Percentiles rank a stretch among this genome's conserved stretches.
Evolutionary conservation across 352 stramenopile genomes (phyloP).

Genomic region (Globisporangium yorkense): DNA sequence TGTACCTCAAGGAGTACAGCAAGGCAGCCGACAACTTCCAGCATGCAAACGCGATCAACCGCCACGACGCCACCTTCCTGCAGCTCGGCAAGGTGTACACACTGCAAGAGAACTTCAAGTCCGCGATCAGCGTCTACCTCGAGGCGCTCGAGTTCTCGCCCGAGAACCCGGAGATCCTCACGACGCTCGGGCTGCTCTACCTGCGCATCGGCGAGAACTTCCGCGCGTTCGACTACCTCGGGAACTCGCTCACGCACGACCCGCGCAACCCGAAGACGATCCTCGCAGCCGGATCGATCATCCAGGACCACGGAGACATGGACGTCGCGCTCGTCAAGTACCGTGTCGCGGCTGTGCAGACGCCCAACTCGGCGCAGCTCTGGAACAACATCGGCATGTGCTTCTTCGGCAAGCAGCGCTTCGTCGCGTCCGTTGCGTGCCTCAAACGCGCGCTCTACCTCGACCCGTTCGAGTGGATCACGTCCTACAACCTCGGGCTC

Average conservation of each 20-base stretch:
- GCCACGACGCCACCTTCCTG: constrained; percentile 90
- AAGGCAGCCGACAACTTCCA: constrained; percentile 86
- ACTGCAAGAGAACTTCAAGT: constrained; percentile 78
- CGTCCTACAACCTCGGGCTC: constrained; percentile 92
- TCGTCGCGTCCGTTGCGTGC: constrained; percentile 83
- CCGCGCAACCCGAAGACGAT: constrained; percentile 89
- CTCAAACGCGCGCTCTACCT: constrained; percentile 91
- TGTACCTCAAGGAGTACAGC: constrained; percentile 91
- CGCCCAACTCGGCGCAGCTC: constrained; percentile 88
- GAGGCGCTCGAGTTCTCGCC: constrained; percentile 92
- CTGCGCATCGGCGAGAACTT: constrained; percentile 88
- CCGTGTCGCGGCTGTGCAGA: constrained; percentile 87
- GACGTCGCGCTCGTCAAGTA: constrained; percentile 95
- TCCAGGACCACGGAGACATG: constrained; percentile 92
- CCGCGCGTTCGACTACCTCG: constrained; percentile 92
- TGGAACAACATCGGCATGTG: constrained; percentile 97
- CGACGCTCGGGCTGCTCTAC: constrained; percentile 88
- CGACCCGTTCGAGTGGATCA: constrained; percentile 95
- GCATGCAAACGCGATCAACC: constrained; percentile 87
- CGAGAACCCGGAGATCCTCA: constrained; percentile 90
- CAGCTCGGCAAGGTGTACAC: constrained; percentile 88
- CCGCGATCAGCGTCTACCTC: constrained; percentile 85
- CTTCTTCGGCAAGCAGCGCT: constrained; percentile 91
- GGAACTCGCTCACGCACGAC: constrained; percentile 91
- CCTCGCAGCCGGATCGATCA: constrained; percentile 89